phyloP scores from a whole-genome alignment of 2,329 filamentous ascomycete species.

The Xylariaceae sp. region DNA sequence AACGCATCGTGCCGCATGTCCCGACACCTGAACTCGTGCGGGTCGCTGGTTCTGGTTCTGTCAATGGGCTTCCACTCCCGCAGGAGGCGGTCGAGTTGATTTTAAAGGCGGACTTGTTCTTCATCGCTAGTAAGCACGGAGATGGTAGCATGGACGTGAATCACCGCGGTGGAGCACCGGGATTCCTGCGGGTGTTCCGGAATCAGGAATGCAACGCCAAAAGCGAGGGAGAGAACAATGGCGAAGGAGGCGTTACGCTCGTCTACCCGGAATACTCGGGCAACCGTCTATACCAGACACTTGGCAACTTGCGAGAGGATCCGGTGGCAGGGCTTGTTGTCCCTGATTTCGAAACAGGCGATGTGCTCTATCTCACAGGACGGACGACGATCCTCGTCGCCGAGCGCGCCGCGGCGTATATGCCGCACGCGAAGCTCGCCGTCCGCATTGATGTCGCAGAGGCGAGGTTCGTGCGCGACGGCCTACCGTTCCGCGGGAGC shows the following conservation, averaged over 20 bases:
- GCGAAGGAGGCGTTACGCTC: slow-evolving; percentile 52
- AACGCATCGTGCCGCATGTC: slow-evolving; percentile 62
- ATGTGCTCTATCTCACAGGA: slow-evolving; percentile 79
- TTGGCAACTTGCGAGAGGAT: slow-evolving; percentile 76
- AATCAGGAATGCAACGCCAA: slow-evolving; percentile 52
- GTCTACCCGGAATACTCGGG: slow-evolving; percentile 86
- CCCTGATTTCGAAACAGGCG: slow-evolving; percentile 75
- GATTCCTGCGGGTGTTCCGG: slow-evolving; percentile 73
- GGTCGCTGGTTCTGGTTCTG: slow-evolving; percentile 16
- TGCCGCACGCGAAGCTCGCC: slow-evolving; percentile 75
- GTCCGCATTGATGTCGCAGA: slow-evolving; percentile 70
- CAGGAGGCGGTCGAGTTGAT: slow-evolving; percentile 65
- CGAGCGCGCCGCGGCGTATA: slow-evolving; percentile 63
- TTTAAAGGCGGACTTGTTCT: slow-evolving; percentile 74
- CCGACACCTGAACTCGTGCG: slow-evolving; percentile 55
- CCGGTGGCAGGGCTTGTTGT: slow-evolving; percentile 74
- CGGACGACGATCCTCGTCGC: slow-evolving; percentile 70
- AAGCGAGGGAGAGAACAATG: slow-evolving; percentile 15
- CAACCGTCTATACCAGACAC: slow-evolving; percentile 82
- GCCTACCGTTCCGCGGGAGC: slow-evolving; percentile 72
- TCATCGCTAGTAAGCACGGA: slow-evolving; percentile 72
- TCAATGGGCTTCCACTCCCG: slow-evolving; percentile 50
- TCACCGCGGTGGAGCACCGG: slow-evolving; percentile 75
- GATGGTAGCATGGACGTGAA: slow-evolving; percentile 81
- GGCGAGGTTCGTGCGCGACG: slow-evolving; percentile 67